These are phyloP conservation scores for Geosmithia putterillii DNA, from an alignment of 2,329 filamentous ascomycete genomes.

Conservation along the genomic window DNA sequence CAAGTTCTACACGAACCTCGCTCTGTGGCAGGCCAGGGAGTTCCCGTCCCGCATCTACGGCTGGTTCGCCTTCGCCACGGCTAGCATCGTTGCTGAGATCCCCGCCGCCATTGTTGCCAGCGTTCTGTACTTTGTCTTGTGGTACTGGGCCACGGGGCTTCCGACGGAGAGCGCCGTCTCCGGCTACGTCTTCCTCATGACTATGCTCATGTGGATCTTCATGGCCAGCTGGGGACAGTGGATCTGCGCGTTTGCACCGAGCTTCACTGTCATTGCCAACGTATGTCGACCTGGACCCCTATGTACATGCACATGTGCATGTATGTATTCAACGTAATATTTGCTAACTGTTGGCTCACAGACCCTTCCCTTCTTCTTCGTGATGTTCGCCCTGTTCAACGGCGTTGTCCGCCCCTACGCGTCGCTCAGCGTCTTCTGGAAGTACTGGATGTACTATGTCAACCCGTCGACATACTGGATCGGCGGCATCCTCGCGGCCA, in stretches of 20 bases:
- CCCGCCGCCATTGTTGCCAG: conserved; percentile 53
- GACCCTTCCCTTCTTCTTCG: conserved; percentile 68
- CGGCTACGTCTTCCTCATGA: conserved; percentile 71
- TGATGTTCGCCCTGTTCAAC: conserved; percentile 66
- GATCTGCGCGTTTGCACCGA: conserved; percentile 73
- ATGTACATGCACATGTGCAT: not conserved
- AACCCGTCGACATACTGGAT: conserved; percentile 64
- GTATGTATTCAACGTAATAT: not conserved
- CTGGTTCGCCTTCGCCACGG: conserved; percentile 65
- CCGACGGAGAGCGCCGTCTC: conserved; percentile 51
- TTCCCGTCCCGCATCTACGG: conserved; percentile 64
- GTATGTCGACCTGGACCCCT: conserved; percentile 13
- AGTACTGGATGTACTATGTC: conserved; percentile 58
- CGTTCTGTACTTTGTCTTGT: conserved; percentile 59
- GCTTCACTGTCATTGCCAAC: conserved; percentile 68
- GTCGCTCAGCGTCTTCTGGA: conserved; percentile 57
- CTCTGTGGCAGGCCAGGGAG: conserved; percentile 62
- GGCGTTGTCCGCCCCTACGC: conserved; percentile 61
- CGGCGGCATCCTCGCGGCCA: conserved; percentile 53
- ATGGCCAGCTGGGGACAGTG: conserved; percentile 68
- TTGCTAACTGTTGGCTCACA: conserved; percentile 7
- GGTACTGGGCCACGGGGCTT: conserved; percentile 67
- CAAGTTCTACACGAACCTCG: conserved; percentile 66
- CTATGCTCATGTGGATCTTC: conserved; percentile 66
- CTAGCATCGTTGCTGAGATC: conserved; percentile 61